Evolutionary conservation across 2,329 filamentous ascomycete species (phyloP), one percentile per base, ranked within the genome.

Genomic region (Seiridium unicorne): DNA sequence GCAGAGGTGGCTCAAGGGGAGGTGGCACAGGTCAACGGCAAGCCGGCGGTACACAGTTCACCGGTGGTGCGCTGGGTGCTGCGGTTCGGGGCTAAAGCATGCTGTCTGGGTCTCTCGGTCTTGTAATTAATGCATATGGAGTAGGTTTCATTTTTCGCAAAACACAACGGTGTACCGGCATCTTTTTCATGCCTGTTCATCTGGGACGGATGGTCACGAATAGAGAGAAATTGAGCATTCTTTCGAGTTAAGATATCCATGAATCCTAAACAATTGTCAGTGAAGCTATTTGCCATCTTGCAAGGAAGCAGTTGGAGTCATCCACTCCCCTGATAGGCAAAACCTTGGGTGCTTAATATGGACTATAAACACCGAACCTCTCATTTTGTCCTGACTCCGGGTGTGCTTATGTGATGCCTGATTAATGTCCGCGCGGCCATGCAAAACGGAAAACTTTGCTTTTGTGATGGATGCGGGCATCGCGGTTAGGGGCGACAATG

Each of bases 41-140:
- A 73, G 85, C 87, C 66, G 86, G 89, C 63, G 90, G 90, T 69
- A 90, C 89, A 65, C 89, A 92, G 73, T 94, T 93, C 77, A 93
- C 90, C 11, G 91, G 91, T 63, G 91, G 91, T 76, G 91, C 90
- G 62, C 78, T 94, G 75, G 90, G 90, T 69, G 85, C 84, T 66
- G 86, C 85, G 58, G 85, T 89, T 63, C 79, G 86, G 69, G 84
- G 83, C 74, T 89, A 81, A 62, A 65, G 55, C 49, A 49, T 51
- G 44, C 62, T 36, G 32, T 54, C 35, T 53, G 57, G 66, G 61
- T 63, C 59, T 70, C 64, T 67, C 65, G 62, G 68, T 65, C 68
- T 63, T 71, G 65, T 62, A 60, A 46, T 57, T 63, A 63, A 63
- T 63, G 61, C 61, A 63, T 61, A 47, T 55, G 61, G 61, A 60